Evolutionary conservation across 768 basidiomycete species (phyloP), one percentile per base, ranked within the genome.

Genomic region (Boletus vermiculosoides): DNA sequence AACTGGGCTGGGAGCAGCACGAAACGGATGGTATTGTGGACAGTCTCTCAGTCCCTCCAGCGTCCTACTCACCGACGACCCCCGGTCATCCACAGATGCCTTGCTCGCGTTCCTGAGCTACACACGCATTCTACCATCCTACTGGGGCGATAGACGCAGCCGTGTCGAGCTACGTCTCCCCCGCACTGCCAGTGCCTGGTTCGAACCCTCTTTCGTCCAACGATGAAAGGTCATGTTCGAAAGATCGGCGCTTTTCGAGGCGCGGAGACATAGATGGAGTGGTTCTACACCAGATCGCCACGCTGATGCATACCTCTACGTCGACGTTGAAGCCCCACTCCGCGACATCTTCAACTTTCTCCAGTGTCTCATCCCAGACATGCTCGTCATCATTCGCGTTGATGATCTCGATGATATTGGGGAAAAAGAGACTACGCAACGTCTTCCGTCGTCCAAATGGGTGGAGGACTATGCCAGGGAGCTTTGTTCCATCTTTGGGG

Each of bases 341-440:
- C 55, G 47, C 9, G 48, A 58, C 4, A 50, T 57, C 22, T 58
- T 57, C 54, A 56, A 57, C 30, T 50, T 58, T 33, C 15, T 49
- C 37, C 47, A 45, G 13, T 58, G 55, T 18, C 54, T 58, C 15
- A 33, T 56, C 8, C 47, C 48, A 40, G 54, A 58, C 15, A n/a
- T 49, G 54, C 30, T 58, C n/a, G 54, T 57, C 22, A 50, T 56
- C 30, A 45, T 58, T 46, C 48, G 42, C 30, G 9, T 58, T 2
- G 30, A 50, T 33, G 54, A 58, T 28, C 8, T 57, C 42, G 37
- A 23, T 28, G 54, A 56, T 6, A 0, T 33, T 4, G 54, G 47
- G 34, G 47, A 58, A 28, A 6, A 39, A 15, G 57, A 50, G 23
- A 50, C 6, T 2, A 58, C 49, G 34, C 56, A 58, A 23, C 56